These are phyloP conservation scores for Amborella trichopoda DNA, from an alignment of 164 flowering plant genomes.

Conservation along the genomic window DNA sequence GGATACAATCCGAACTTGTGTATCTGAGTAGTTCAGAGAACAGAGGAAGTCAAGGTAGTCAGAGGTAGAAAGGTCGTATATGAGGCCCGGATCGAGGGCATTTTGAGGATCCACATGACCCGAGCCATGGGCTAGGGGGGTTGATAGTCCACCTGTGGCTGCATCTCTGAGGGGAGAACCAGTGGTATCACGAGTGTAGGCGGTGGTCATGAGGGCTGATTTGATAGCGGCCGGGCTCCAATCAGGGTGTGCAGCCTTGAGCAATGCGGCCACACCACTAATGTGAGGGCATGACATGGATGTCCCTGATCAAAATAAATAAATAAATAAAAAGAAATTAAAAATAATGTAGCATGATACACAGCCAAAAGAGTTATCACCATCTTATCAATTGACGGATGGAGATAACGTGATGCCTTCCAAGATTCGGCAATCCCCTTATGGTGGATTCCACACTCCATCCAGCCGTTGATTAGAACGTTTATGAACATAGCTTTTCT, in stretches of 20 bases:
- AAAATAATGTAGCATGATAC: too few species aligned
- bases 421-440: too few species aligned
- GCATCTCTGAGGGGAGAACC: conserved; percentile 11
- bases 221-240: conserved; percentile 10
- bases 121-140: conserved; percentile 18
- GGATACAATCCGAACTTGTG: conserved; percentile 14
- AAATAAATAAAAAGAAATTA: background rate
- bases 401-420: too few species aligned
- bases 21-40: conserved; percentile 15
- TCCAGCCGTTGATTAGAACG: too few species aligned
- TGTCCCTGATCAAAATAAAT: conserved; percentile 4
- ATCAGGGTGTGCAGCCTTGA: conserved; percentile 5
- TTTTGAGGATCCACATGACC: conserved; percentile 23
- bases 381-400: too few species aligned
- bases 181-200: conserved; percentile 2
- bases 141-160: conserved; percentile 13
- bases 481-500: too few species aligned
- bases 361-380: too few species aligned
- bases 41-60: conserved; percentile 26
- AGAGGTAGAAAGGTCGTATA: conserved; percentile 17
- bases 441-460: too few species aligned
- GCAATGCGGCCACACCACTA: conserved; percentile 6
- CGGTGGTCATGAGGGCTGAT: conserved; percentile 11
- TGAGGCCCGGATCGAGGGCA: conserved; percentile 24
- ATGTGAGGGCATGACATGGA: conserved; percentile 11